Percentiles rank a stretch among this genome's conserved stretches.
phyloP scores from a whole-genome alignment of 345 rosid genomes.

The Gynandropsis gynandra region DNA sequence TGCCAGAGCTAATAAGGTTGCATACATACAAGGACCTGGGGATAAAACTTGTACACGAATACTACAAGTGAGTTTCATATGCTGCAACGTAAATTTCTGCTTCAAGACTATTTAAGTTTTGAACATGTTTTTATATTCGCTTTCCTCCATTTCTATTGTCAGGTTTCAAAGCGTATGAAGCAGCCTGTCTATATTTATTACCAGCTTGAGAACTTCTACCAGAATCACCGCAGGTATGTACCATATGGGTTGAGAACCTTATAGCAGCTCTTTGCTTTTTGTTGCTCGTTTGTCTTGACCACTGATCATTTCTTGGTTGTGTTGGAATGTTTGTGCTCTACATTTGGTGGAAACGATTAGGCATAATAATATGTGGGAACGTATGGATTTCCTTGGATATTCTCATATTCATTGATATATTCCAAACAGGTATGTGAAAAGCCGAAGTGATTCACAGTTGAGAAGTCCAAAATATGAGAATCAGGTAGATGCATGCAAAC shows the following conservation, averaged over 20 bases:
- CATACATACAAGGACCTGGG: constrained; percentile 47
- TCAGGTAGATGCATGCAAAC: constrained; percentile 51
- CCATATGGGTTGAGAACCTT: constrained; percentile 4
- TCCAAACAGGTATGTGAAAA: constrained; percentile 77
- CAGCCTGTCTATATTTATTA: constrained; percentile 81
- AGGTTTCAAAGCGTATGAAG: constrained; percentile 84
- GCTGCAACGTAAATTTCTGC: neutral
- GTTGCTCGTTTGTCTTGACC: neutral
- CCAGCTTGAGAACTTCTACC: constrained; percentile 98
- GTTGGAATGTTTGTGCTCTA: neutral
- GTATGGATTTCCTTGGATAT: too few species aligned
- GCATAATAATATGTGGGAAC: neutral
- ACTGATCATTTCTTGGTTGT: neutral
- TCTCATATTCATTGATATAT: constrained; percentile 5
- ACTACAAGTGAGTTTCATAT: constrained; percentile 42
- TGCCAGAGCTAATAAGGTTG: constrained; percentile 43
- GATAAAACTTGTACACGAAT: constrained; percentile 47
- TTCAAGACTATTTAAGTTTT: neutral
- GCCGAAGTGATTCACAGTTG: constrained; percentile 77
- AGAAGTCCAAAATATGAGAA: constrained; percentile 27
- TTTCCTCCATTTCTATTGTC: constrained; percentile 20
- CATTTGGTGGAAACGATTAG: neutral
- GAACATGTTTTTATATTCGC: constrained; percentile 12
- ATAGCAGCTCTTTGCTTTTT: neutral
- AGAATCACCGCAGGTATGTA: constrained; percentile 88